Evolutionary conservation across 257 asterid species (phyloP).

Genomic region (Rhazya stricta): DNA sequence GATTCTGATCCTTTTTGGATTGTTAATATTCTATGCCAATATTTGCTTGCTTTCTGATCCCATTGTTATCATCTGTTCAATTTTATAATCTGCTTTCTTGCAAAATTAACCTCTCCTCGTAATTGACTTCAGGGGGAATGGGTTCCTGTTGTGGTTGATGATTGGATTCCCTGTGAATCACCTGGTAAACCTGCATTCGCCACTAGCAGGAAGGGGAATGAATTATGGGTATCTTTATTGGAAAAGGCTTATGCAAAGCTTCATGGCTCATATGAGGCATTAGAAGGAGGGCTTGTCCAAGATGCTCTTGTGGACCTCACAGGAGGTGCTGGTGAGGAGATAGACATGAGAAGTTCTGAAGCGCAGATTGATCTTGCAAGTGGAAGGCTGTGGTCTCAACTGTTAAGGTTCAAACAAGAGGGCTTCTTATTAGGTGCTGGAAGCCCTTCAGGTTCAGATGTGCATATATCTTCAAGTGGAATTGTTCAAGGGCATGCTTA

Average conservation of each 20-base stretch:
- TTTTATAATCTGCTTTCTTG: neutral
- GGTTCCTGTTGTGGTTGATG: constrained; percentile 99
- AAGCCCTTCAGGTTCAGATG: constrained; percentile 99
- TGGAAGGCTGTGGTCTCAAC: constrained; percentile 96
- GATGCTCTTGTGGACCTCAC: constrained; percentile 99
- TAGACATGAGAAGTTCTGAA: constrained; percentile 97
- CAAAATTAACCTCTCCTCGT: neutral
- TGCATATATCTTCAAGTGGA: constrained; percentile 92
- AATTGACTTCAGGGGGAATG: constrained; percentile 72
- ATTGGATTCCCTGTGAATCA: constrained; percentile 99
- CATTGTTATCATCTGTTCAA: neutral
- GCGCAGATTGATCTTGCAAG: constrained; percentile 98
- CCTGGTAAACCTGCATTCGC: constrained; percentile 99
- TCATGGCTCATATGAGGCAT: constrained; percentile 97
- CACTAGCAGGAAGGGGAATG: constrained; percentile 87
- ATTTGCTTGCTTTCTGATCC: neutral
- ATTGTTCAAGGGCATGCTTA: constrained; percentile 99
- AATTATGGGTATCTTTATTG: constrained; percentile 84
- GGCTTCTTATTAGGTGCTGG: constrained; percentile 99
- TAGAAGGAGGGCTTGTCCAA: constrained; percentile 99
- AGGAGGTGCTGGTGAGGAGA: constrained; percentile 99
- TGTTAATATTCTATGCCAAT: neutral
- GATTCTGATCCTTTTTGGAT: neutral
- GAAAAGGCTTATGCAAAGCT: constrained; percentile 99
- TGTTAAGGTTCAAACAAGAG: constrained; percentile 84